These are phyloP conservation scores for Trichophyton schoenleinii DNA, from an alignment of 2,329 filamentous ascomycete genomes.

Conservation along the genomic window DNA sequence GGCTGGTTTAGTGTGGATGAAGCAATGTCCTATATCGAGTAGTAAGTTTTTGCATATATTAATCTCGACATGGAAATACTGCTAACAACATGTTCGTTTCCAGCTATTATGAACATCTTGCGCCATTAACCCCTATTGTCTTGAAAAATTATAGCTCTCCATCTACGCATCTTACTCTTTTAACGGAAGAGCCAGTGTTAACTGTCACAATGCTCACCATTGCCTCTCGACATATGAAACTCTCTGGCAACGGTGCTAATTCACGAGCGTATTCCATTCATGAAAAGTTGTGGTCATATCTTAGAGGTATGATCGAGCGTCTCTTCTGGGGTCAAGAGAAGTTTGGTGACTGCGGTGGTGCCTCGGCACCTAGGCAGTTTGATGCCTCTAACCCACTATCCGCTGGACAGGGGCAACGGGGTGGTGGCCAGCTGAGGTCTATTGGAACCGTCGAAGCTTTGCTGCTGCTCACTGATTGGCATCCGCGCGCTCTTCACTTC, in stretches of 20 bases:
- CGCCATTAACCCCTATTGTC: conserved; percentile 84
- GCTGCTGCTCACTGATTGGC: conserved; percentile 92
- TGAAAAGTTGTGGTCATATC: conserved; percentile 86
- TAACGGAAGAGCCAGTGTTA: conserved; percentile 85
- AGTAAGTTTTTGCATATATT: conserved; percentile 42
- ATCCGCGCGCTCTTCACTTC: conserved; percentile 87
- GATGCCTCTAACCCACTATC: conserved; percentile 6
- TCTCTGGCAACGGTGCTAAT: conserved; percentile 65
- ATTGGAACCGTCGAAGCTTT: conserved; percentile 89
- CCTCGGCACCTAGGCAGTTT: conserved; percentile 29
- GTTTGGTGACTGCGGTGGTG: conserved; percentile 74
- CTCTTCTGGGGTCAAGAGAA: conserved; percentile 94
- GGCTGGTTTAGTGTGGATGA: conserved; percentile 94
- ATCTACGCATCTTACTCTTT: conserved; percentile 62
- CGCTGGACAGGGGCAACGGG: conserved; percentile 16
- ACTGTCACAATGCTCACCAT: conserved; percentile 86
- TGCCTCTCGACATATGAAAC: conserved; percentile 70
- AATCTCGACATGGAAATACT: conserved; percentile 10
- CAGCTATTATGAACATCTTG: conserved; percentile 82
- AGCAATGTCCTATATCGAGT: conserved; percentile 85
- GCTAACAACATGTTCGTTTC: conserved; percentile 5
- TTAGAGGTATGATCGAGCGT: conserved; percentile 88
- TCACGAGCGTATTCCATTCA: conserved; percentile 86
- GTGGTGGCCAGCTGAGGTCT: conserved; percentile 65
- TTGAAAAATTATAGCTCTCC: conserved; percentile 79